Conservation (phyloP, 225 moss, liverwort and hornwort species). For the Pseudisothecium myosuroides region DNA sequence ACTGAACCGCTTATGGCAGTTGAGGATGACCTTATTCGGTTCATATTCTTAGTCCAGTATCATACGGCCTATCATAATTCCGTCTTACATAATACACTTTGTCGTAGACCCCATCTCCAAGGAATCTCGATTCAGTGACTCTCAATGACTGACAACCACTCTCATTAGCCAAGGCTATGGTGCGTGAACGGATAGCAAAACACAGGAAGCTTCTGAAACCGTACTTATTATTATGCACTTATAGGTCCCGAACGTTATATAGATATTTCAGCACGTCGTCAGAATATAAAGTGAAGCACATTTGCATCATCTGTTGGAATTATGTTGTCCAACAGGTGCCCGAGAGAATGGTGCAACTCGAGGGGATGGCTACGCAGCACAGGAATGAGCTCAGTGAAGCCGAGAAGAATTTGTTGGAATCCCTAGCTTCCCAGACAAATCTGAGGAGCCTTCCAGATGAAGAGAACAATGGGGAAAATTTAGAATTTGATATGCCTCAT, state of each 20-base stretch:
- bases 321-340: conserved; percentile 4
- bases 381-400: conserved; percentile 20
- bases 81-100: background rate
- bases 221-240: background rate
- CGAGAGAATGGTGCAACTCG: conserved; percentile 16
- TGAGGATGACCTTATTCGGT: background rate
- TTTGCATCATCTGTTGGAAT: background rate
- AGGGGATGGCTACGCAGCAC: conserved; percentile 22
- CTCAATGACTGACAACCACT: background rate
- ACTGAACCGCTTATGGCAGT: background rate
- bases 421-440: conserved; percentile 8
- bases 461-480: background rate
- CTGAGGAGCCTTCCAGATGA: background rate
- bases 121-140: background rate
- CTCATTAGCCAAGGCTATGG: background rate
- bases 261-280: background rate
- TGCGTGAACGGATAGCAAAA: background rate
- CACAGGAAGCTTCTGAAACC: background rate
- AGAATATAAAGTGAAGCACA: background rate
- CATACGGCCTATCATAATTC: background rate
- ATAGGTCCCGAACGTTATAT: background rate
- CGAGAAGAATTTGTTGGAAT: conserved; percentile 13
- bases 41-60: too few species aligned
- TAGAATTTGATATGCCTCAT: background rate
- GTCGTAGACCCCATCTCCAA: background rate